Conservation (phyloP, 2,329 filamentous ascomycete species). For the Alternaria sp. region DNA sequence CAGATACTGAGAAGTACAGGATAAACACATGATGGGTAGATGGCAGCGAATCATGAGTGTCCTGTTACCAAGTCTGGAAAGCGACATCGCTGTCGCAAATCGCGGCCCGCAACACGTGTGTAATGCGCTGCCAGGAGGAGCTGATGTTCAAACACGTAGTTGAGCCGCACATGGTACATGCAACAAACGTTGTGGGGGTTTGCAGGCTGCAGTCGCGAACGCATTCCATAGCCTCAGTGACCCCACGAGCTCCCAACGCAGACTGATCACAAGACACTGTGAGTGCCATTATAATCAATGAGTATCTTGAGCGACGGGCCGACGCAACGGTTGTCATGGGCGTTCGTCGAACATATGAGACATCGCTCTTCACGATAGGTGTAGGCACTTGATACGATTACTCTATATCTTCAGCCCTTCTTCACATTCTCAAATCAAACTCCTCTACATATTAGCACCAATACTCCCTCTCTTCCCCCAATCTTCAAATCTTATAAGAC, state of each 20-base stretch:
- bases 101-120: neutral
- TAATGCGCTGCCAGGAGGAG: neutral
- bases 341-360: constrained; percentile 20
- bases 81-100: neutral
- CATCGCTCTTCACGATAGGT: constrained; percentile 14
- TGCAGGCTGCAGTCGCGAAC: constrained; percentile 6
- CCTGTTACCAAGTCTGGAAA: neutral
- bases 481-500: constrained; percentile 10
- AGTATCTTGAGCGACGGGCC: constrained; percentile 2
- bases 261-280: constrained; percentile 46
- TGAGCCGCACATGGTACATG: constrained; percentile 1
- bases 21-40: neutral
- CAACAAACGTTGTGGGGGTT: constrained; percentile 4
- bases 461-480: constrained; percentile 1
- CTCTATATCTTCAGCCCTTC: constrained; percentile 3
- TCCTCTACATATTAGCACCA: neutral
- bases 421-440: constrained; percentile 17
- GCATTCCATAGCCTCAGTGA: constrained; percentile 7
- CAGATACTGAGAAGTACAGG: neutral
- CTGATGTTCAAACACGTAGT: constrained; percentile 5
- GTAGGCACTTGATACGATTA: constrained; percentile 2
- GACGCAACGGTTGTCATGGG: constrained; percentile 4
- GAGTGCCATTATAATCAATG: constrained; percentile 10
- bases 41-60: neutral
- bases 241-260: constrained; percentile 22